A percentile compares a stretch with the other conserved stretches of the same genome.
Evolutionary conservation across 257 asterid species (phyloP).

Genomic region (Nicotiana benthamiana): DNA sequence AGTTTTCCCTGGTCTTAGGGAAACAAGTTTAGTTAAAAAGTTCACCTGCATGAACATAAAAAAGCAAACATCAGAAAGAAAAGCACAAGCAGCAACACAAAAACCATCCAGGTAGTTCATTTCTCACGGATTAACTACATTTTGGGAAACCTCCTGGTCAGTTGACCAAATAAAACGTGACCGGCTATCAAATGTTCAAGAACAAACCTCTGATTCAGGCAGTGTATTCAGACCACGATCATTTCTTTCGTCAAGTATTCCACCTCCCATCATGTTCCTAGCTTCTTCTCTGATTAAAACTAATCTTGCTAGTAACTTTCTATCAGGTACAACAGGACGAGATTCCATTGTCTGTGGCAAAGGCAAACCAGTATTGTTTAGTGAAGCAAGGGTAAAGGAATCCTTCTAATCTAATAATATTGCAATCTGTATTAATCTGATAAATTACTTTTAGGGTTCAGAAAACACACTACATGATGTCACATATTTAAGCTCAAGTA

Average conservation of each 20-base stretch:
- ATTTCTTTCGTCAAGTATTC: conserved; percentile 89
- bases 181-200: background rate
- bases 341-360: conserved; percentile 76
- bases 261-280: conserved; percentile 97
- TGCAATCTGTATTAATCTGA: background rate
- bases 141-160: background rate
- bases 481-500: background rate
- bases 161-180: background rate
- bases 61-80: conserved; percentile 6
- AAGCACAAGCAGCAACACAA: conserved; percentile 9
- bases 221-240: conserved; percentile 82
- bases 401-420: background rate
- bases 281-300: conserved; percentile 98
- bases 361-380: conserved; percentile 10
- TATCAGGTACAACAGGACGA: conserved; percentile 69
- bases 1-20: conserved; percentile 74
- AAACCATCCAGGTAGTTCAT: background rate
- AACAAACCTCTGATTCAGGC: conserved; percentile 86
- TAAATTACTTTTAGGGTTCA: background rate
- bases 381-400: background rate
- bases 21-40: conserved; percentile 78
- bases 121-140: background rate
- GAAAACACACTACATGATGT: background rate
- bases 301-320: conserved; percentile 92
- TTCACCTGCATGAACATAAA: conserved; percentile 52